Conservation (phyloP, 441 rosid genomes). For the Euphorbia celastroides region DNA sequence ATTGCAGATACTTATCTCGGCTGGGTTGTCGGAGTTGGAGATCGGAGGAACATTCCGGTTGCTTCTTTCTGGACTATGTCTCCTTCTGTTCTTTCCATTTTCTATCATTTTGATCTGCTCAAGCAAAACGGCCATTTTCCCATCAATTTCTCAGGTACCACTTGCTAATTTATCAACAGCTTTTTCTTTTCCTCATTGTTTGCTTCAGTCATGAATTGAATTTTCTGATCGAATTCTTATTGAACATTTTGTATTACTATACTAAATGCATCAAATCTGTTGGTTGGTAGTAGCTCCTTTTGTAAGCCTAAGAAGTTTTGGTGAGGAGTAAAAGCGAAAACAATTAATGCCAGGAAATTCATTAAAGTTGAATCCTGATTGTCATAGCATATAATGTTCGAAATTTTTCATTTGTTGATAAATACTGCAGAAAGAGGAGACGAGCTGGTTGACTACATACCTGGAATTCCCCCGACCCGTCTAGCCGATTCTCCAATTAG, state of each 20-base stretch:
- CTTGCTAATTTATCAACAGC: too few species aligned
- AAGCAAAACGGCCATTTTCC: constrained; percentile 39
- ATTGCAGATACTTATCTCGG: constrained; percentile 40
- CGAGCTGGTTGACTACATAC: constrained; percentile 31
- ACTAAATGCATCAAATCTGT: too few species aligned
- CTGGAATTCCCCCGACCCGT: constrained; percentile 31
- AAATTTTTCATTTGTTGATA: too few species aligned
- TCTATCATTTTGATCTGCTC: constrained; percentile 36
- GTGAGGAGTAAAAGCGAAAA: too few species aligned
- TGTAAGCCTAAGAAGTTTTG: too few species aligned
- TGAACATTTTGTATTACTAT: too few species aligned
- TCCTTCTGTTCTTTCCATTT: constrained; percentile 29
- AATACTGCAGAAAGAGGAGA: constrained; percentile 13
- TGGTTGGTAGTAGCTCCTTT: too few species aligned
- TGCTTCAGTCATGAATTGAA: neutral
- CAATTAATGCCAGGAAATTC: too few species aligned
- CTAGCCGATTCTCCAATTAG: constrained; percentile 29
- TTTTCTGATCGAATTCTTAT: too few species aligned
- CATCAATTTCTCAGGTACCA: constrained; percentile 26
- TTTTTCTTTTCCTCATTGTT: too few species aligned
- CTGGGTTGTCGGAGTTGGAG: constrained; percentile 30
- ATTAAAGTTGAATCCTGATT: too few species aligned
- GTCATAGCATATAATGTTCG: too few species aligned
- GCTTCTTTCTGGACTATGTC: constrained; percentile 48
- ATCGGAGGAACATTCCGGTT: constrained; percentile 42